A percentile compares a stretch with the other conserved stretches of the same genome.
Evolutionary conservation across 805 yeast genomes (phyloP).

Genomic region (Maudiozyma saulgeensis): DNA sequence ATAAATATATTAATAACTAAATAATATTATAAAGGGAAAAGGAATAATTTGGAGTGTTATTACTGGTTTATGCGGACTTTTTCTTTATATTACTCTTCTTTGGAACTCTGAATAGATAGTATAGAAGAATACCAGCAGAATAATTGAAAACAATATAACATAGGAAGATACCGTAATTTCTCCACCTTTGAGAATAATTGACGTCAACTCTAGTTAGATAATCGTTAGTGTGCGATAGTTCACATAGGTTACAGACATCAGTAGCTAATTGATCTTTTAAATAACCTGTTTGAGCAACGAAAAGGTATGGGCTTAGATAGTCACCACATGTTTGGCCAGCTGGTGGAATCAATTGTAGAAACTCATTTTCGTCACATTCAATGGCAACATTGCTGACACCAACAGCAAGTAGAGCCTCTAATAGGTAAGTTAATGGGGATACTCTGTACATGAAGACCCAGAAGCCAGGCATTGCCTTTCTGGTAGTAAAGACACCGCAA

Average conservation of each 20-base stretch:
- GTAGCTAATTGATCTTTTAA: constrained; percentile 41
- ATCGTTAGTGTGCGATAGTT: constrained; percentile 44
- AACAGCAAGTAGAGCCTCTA: constrained; percentile 44
- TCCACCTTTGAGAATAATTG: constrained; percentile 37
- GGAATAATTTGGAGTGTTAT: too few species aligned
- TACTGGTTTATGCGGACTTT: not conserved
- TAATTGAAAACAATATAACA: constrained; percentile 40
- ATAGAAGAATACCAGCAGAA: constrained; percentile 33
- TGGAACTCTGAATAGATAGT: constrained; percentile 68
- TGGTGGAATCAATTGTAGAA: constrained; percentile 43
- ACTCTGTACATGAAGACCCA: constrained; percentile 74
- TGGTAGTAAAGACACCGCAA: constrained; percentile 71
- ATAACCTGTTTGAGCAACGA: constrained; percentile 36
- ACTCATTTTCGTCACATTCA: constrained; percentile 41
- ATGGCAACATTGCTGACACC: constrained; percentile 47
- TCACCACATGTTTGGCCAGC: constrained; percentile 48
- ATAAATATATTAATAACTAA: not conserved
- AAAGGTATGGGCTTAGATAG: constrained; percentile 36
- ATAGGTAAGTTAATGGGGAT: constrained; percentile 63
- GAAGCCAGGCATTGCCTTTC: constrained; percentile 56
- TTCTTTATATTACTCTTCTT: constrained; percentile 28
- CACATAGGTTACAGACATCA: constrained; percentile 49
- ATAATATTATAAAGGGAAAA: not conserved
- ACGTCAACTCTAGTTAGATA: constrained; percentile 43
- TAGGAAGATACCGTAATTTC: constrained; percentile 51